Evolutionary conservation across 1,284 basidiomycete genomes (phyloP), one percentile per base, ranked within the genome.

Genomic region (Cutaneotrichosporon sp.): DNA sequence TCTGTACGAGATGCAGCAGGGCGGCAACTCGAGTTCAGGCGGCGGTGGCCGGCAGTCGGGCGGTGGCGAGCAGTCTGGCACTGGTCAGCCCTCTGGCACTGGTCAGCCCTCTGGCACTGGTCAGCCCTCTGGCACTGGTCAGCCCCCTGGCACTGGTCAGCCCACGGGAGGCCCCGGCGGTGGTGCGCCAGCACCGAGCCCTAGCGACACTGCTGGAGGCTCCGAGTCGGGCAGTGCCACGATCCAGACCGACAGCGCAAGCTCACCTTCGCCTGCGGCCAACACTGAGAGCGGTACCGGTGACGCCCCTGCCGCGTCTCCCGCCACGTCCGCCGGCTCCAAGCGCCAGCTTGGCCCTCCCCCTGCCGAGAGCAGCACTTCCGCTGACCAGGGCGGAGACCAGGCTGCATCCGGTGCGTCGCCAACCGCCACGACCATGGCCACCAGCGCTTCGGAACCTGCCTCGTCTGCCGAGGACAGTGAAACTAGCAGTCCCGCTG

Each of bases 1-100:
- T 26, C 77, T 92, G 9, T 90, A 90, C 67, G 72, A 77, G 45
- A 49, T 67, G 38, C 60, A 70, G 38, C 51, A 30, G 7, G 10
- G n/a, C 42, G 42, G 42, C 20, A 17, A 17, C 4, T 13, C 39
- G n/a, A 33, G 39, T 21, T n/a, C n/a, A n/a, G n/a, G 15, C 12
- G 39, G 22, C 21, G 22, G n/a, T 8, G 45, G 44, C 34, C n/a
- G 18, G n/a, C 17, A 23, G 30, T 23, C 21, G 26, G 41, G 41
- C 23, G 41, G 41, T 18, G 26, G 26, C 26, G 10, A 30, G 7
- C 5, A 30, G 26, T 7, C 26, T 30, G 26, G n/a, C n/a, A n/a
- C n/a, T n/a, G n/a, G n/a, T n/a, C n/a, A n/a, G n/a, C n/a, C n/a
- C n/a, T n/a, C n/a, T n/a, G n/a, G n/a, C n/a, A n/a, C n/a, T n/a